Evolutionary conservation across 2,329 filamentous ascomycete genomes (phyloP).

Genomic region (Exophiala bonariae): DNA sequence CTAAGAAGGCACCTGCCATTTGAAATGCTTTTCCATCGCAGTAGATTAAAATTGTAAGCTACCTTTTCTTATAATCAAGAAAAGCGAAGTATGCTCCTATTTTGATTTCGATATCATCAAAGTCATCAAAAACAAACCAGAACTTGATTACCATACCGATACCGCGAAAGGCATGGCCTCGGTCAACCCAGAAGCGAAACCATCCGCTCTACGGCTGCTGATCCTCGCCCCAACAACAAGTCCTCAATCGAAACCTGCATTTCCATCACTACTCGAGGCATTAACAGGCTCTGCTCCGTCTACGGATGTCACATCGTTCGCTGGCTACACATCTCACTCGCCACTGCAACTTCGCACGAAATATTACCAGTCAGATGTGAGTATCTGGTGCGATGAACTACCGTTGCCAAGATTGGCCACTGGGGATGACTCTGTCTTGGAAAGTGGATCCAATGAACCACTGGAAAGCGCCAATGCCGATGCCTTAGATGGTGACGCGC

Average conservation of each 20-base stretch:
- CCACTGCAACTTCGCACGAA: conserved; percentile 42
- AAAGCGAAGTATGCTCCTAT: no score
- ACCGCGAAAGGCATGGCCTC: no score
- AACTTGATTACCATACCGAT: no score
- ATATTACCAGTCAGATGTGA: conserved; percentile 46
- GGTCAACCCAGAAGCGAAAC: conserved; percentile 1
- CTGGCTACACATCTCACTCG: conserved; percentile 47
- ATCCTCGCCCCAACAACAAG: conserved; percentile 22
- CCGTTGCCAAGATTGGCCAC: conserved; percentile 10
- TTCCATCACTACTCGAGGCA: conserved; percentile 24
- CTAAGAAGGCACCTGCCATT: no score
- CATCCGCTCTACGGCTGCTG: conserved; percentile 26
- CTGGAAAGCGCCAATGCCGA: background rate
- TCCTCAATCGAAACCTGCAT: conserved; percentile 12
- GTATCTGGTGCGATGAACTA: conserved; percentile 49
- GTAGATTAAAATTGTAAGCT: no score
- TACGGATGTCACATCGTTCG: conserved; percentile 34
- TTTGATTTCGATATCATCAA: no score
- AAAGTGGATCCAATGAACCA: background rate
- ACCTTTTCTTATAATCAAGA: no score
- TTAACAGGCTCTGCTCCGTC: conserved; percentile 23
- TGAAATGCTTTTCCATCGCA: no score
- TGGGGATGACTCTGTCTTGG: no score
- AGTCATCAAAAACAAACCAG: no score
- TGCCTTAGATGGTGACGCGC: background rate